phyloP scores from a whole-genome alignment of 148 eudicot genomes.

The Dianthus caryophyllus region DNA sequence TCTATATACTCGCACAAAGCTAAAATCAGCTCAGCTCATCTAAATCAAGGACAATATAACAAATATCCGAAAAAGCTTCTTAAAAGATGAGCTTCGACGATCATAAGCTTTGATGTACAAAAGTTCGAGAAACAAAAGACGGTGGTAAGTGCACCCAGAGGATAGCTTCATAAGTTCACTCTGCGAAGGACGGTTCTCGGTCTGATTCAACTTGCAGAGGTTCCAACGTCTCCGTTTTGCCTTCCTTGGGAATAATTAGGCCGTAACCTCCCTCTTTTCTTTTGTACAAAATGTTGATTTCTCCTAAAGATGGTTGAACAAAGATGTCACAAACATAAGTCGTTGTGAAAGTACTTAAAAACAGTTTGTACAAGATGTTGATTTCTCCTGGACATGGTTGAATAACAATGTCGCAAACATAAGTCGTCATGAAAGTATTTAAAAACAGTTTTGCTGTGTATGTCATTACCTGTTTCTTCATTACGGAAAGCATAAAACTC shows the following conservation, averaged over 20 bases:
- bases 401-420: neutral
- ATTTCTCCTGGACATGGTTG: slow-evolving; percentile 55
- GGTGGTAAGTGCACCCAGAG: neutral
- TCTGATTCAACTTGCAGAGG: slow-evolving; percentile 37
- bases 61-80: slow-evolving; percentile 1
- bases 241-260: slow-evolving; percentile 76
- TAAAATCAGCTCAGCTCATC: slow-evolving; percentile 5
- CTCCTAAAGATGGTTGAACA: slow-evolving; percentile 44
- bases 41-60: neutral
- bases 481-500: slow-evolving; percentile 85
- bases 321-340: neutral
- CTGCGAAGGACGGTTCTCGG: slow-evolving; percentile 35
- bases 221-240: slow-evolving; percentile 51
- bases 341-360: too few species aligned
- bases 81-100: slow-evolving; percentile 1
- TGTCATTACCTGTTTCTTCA: slow-evolving; percentile 74
- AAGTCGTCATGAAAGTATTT: neutral
- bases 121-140: slow-evolving; percentile 4
- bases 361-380: slow-evolving; percentile 75
- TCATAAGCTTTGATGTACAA: slow-evolving; percentile 6
- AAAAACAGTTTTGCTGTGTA: too few species aligned
- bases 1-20: slow-evolving; percentile 1
- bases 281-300: slow-evolving; percentile 78
- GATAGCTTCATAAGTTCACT: slow-evolving; percentile 20
- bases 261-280: slow-evolving; percentile 89